These are phyloP conservation scores for Penicillium cinerascens DNA, from an alignment of 495 filamentous ascomycete genomes.

Conservation along the genomic window DNA sequence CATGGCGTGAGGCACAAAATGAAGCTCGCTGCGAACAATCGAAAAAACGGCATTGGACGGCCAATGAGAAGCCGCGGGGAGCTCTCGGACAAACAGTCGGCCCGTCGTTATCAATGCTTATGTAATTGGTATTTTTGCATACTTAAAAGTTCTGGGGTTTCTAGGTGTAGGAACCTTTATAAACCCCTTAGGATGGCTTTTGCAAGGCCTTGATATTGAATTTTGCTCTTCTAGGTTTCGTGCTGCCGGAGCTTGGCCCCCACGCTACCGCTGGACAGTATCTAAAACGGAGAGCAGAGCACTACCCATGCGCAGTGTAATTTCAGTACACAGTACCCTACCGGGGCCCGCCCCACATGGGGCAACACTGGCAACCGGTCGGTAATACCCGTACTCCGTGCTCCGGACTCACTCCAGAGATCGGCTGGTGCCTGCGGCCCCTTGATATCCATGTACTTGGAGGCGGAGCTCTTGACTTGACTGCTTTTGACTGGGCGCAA, in stretches of 20 bases:
- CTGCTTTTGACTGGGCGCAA: neutral
- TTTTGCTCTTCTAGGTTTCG: too few species aligned
- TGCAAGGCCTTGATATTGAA: too few species aligned
- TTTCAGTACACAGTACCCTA: neutral
- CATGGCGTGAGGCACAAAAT: constrained; percentile 23
- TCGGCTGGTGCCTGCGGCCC: neutral
- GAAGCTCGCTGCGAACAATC: neutral
- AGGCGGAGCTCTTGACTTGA: neutral
- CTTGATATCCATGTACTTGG: neutral
- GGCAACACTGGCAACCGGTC: neutral
- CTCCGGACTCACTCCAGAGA: neutral
- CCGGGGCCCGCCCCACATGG: neutral
- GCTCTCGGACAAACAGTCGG: constrained; percentile 1
- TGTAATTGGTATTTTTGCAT: neutral
- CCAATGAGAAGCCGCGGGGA: constrained; percentile 15
- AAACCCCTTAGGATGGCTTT: too few species aligned
- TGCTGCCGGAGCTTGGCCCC: too few species aligned
- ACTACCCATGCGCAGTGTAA: neutral
- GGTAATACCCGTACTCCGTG: neutral
- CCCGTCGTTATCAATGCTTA: neutral
- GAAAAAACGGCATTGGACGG: neutral
- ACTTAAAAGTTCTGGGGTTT: neutral
- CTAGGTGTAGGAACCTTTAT: too few species aligned
- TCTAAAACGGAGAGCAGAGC: neutral
- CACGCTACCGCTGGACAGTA: neutral